Conservation (phyloP, 768 basidiomycete genomes). For the Pholiota molesta region DNA sequence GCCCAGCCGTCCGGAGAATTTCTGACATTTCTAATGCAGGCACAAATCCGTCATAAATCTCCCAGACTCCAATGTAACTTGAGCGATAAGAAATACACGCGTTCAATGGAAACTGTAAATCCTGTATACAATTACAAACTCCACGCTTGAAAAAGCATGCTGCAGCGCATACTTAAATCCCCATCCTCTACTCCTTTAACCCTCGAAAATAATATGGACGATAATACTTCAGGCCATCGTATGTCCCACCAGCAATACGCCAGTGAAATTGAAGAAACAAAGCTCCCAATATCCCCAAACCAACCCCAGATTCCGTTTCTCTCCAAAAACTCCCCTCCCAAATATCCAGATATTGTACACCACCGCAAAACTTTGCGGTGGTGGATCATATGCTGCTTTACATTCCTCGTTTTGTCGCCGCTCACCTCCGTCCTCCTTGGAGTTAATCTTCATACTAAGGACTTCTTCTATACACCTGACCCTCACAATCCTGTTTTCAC, state of each 20-base stretch:
- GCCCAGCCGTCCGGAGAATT: too few species aligned
- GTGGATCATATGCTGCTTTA: conserved; percentile 21
- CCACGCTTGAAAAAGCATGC: too few species aligned
- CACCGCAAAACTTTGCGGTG: conserved; percentile 13
- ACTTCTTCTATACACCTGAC: conserved; percentile 19
- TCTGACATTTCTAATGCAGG: too few species aligned
- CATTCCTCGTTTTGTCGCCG: conserved; percentile 16
- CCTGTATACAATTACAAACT: too few species aligned
- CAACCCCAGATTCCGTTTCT: background rate
- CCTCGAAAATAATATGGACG: background rate
- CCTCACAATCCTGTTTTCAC: conserved; percentile 3
- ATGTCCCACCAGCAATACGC: background rate
- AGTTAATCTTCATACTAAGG: conserved; percentile 14
- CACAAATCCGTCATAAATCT: too few species aligned
- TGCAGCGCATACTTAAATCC: background rate
- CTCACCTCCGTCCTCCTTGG: conserved; percentile 20
- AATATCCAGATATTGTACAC: background rate
- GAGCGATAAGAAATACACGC: too few species aligned
- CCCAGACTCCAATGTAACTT: too few species aligned
- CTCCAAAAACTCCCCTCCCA: background rate
- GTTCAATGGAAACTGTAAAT: too few species aligned
- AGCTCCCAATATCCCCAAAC: background rate
- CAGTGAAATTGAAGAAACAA: background rate
- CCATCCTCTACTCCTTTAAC: background rate
- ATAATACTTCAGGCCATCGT: background rate